These are phyloP conservation scores for Talaromyces sp. DNA, from an alignment of 2,329 filamentous ascomycete genomes.

Conservation along the genomic window DNA sequence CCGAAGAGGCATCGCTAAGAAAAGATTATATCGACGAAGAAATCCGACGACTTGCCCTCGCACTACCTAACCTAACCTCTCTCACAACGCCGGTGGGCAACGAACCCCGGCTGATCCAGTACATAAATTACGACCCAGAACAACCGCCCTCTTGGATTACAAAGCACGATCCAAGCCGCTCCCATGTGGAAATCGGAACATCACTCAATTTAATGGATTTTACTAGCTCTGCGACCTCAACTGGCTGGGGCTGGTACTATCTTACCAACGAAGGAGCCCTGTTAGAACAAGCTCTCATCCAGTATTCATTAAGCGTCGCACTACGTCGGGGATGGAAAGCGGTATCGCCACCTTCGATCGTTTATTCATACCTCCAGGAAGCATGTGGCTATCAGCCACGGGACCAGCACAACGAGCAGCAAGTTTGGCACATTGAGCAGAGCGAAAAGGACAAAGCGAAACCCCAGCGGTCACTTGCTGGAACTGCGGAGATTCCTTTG, in stretches of 20 bases:
- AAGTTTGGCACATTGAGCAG: slow-evolving; percentile 77
- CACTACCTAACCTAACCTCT: slow-evolving; percentile 83
- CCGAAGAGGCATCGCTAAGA: slow-evolving; percentile 24
- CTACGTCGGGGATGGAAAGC: slow-evolving; percentile 70
- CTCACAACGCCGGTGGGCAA: slow-evolving; percentile 66
- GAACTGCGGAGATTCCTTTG: slow-evolving; percentile 90
- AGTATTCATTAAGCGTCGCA: slow-evolving; percentile 74
- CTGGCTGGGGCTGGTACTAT: slow-evolving; percentile 98
- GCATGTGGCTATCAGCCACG: slow-evolving; percentile 94
- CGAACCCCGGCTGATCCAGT: slow-evolving; percentile 61
- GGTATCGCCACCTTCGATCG: slow-evolving; percentile 79
- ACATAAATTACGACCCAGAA: slow-evolving; percentile 68
- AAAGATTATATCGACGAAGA: slow-evolving; percentile 43
- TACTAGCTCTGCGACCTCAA: slow-evolving; percentile 68
- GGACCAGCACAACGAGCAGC: slow-evolving; percentile 84
- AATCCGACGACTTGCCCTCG: slow-evolving; percentile 68
- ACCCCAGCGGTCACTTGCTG: slow-evolving; percentile 71
- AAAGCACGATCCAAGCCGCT: slow-evolving; percentile 40
- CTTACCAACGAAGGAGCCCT: slow-evolving; percentile 85
- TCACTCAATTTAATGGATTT: slow-evolving; percentile 92
- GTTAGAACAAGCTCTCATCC: slow-evolving; percentile 88
- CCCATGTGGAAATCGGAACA: slow-evolving; percentile 80
- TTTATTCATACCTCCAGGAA: slow-evolving; percentile 84
- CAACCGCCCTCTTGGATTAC: slow-evolving; percentile 28
- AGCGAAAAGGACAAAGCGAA: slow-evolving; percentile 57